These are phyloP conservation scores for Erysimum cheiranthoides DNA, from an alignment of 345 rosid genomes.

Conservation along the genomic window DNA sequence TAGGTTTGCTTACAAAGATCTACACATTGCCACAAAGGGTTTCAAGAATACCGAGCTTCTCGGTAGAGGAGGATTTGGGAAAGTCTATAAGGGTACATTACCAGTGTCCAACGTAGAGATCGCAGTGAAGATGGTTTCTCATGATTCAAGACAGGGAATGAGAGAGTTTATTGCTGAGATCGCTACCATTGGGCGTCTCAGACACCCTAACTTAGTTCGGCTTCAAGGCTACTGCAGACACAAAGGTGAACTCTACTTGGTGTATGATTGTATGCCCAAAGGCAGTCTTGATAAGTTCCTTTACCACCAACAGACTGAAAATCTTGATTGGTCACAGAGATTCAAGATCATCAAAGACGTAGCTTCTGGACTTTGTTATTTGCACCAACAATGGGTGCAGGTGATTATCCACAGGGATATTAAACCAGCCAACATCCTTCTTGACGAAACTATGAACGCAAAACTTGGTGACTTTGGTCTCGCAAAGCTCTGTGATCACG, in stretches of 20 bases:
- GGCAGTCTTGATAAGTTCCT: constrained; percentile 68
- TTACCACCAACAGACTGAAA: constrained; percentile 21
- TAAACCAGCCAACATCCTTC: constrained; percentile 72
- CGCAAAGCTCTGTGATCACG: constrained; percentile 69
- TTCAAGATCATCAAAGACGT: constrained; percentile 51
- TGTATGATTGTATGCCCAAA: constrained; percentile 69
- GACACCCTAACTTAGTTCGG: constrained; percentile 30
- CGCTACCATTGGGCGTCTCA: constrained; percentile 28
- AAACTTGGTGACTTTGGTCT: constrained; percentile 83
- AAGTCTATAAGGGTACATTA: constrained; percentile 31
- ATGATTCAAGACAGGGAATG: constrained; percentile 35
- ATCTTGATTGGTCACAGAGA: constrained; percentile 64
- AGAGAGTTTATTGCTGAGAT: constrained; percentile 36
- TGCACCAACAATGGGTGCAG: constrained; percentile 54
- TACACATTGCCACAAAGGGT: constrained; percentile 39
- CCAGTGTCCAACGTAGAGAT: constrained; percentile 27
- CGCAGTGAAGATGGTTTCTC: constrained; percentile 25
- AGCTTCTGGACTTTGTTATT: constrained; percentile 54
- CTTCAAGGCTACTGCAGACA: constrained; percentile 15
- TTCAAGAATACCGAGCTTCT: constrained; percentile 21
- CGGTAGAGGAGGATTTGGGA: constrained; percentile 66
- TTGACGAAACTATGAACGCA: constrained; percentile 61
- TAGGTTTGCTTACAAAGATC: constrained; percentile 67
- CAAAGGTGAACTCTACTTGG: constrained; percentile 42
- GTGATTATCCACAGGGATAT: constrained; percentile 78